Percentiles rank a stretch among this genome's conserved stretches.
Conservation (phyloP, 2,329 filamentous ascomycete genomes). For the Eutypa lata region DNA sequence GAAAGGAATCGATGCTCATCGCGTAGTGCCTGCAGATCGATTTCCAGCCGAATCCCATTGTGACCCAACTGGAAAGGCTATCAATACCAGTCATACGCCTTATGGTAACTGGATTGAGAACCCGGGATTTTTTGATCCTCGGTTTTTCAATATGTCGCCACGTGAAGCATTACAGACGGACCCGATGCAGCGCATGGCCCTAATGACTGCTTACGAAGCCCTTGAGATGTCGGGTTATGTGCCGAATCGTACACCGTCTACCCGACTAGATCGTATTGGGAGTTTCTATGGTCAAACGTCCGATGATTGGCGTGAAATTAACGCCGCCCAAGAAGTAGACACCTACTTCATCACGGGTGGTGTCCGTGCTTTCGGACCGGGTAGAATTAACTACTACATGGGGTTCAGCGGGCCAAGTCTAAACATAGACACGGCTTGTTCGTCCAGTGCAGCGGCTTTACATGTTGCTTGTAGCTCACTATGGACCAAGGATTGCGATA, state of each 20-base stretch:
- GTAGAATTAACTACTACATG: constrained; percentile 45
- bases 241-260: constrained; percentile 69
- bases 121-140: constrained; percentile 74
- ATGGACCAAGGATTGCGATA: constrained; percentile 75
- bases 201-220: constrained; percentile 77
- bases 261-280: constrained; percentile 59
- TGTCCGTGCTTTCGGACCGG: constrained; percentile 47
- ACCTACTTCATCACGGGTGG: constrained; percentile 54
- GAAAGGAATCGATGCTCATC: constrained; percentile 72
- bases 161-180: constrained; percentile 78
- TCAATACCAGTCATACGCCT: constrained; percentile 74
- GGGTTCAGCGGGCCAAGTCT: constrained; percentile 37
- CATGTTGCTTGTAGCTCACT: constrained; percentile 62
- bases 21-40: constrained; percentile 64
- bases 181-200: constrained; percentile 73
- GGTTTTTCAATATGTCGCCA: constrained; percentile 85
- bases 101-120: constrained; percentile 74
- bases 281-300: constrained; percentile 76
- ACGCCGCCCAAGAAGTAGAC: constrained; percentile 64
- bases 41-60: constrained; percentile 70
- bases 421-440: constrained; percentile 39
- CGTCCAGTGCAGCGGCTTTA: constrained; percentile 35
- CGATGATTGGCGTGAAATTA: constrained; percentile 76
- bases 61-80: constrained; percentile 68
- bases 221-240: constrained; percentile 79